Conservation (phyloP, 257 asterid genomes). For the Linderniella brevidens region DNA sequence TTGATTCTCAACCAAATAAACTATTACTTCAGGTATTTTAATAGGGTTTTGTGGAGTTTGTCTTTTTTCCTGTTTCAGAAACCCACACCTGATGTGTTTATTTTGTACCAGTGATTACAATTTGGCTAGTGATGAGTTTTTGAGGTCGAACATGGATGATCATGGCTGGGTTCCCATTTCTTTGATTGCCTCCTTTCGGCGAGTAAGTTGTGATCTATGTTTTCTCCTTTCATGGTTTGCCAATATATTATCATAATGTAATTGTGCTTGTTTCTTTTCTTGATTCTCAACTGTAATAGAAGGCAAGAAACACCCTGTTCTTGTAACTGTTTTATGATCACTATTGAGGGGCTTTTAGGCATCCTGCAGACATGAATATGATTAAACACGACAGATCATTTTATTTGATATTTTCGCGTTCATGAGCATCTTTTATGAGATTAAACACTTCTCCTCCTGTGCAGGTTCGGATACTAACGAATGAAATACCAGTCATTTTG, state of each 20-base stretch:
- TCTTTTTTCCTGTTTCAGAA: neutral
- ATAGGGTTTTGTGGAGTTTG: constrained; percentile 5
- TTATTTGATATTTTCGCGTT: constrained; percentile 3
- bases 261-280: neutral
- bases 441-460: constrained; percentile 16
- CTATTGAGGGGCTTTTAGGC: too few relatives aligned
- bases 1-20: constrained; percentile 58
- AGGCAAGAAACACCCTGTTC: too few relatives aligned
- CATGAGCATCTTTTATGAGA: constrained; percentile 16
- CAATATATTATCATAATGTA: neutral
- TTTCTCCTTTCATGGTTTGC: neutral
- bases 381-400: neutral
- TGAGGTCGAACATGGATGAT: constrained; percentile 61
- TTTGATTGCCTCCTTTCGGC: constrained; percentile 52
- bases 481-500: constrained; percentile 41
- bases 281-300: too few relatives aligned
- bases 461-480: constrained; percentile 57
- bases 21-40: constrained; percentile 65
- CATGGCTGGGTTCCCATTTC: constrained; percentile 74
- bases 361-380: too few relatives aligned
- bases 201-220: constrained; percentile 36
- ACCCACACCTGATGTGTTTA: constrained; percentile 8
- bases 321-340: too few relatives aligned
- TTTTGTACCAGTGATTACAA: constrained; percentile 54
- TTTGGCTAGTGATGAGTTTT: constrained; percentile 48